Evolutionary conservation across 2,329 filamentous ascomycete species (phyloP).

Genomic region (Cladophialophora psammophila): DNA sequence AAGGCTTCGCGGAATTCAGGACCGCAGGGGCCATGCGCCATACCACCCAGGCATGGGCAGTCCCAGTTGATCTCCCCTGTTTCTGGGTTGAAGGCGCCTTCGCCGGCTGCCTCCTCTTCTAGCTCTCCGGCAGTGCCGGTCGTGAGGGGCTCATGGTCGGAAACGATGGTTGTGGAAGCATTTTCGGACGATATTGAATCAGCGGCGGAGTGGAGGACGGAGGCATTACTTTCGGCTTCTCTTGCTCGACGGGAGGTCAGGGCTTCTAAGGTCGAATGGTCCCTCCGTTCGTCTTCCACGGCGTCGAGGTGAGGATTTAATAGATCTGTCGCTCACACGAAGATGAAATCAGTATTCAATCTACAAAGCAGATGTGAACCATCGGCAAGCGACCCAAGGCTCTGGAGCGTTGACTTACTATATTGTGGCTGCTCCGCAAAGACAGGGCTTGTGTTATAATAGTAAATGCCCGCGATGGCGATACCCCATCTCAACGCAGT

Average conservation of each 20-base stretch:
- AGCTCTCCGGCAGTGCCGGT: constrained; percentile 59
- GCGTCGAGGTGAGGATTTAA: constrained; percentile 39
- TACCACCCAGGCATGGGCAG: constrained; percentile 94
- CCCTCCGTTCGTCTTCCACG: constrained; percentile 27
- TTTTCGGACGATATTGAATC: constrained; percentile 35
- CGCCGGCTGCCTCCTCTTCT: constrained; percentile 81
- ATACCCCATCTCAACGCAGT: constrained; percentile 75
- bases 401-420: constrained; percentile 61
- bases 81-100: constrained; percentile 97
- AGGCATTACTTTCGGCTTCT: constrained; percentile 53
- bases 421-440: constrained; percentile 80
- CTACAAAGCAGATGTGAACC: neutral
- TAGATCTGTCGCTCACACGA: constrained; percentile 32
- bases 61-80: constrained; percentile 99
- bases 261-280: constrained; percentile 36
- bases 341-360: constrained; percentile 16
- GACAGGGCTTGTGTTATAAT: constrained; percentile 87
- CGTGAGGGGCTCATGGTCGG: constrained; percentile 34
- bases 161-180: constrained; percentile 30
- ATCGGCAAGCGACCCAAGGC: constrained; percentile 4
- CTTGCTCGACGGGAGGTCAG: constrained; percentile 39
- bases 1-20: constrained; percentile 95
- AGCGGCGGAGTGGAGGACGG: constrained; percentile 55
- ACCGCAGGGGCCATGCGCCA: constrained; percentile 95
- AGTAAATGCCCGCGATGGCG: constrained; percentile 81